Percentiles rank a stretch among this genome's conserved stretches.
These are phyloP conservation scores for Trifolium dubium DNA, from an alignment of 306 rosid genomes.

Conservation along the genomic window DNA sequence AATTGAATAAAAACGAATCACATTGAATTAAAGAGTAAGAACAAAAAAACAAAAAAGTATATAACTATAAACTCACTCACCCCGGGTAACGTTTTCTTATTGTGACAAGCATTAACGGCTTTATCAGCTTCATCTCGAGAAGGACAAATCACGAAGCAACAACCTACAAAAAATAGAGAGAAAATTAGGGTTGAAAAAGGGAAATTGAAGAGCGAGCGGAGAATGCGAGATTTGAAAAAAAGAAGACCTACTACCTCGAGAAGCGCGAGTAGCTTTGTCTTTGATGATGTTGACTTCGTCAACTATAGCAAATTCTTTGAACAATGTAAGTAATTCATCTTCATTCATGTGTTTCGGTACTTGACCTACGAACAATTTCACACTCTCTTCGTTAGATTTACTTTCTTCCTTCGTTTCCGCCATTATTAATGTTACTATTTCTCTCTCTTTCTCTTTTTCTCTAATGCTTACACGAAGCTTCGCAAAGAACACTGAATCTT, in stretches of 20 bases:
- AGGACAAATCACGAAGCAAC: conserved; percentile 92
- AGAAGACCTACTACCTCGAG: conserved; percentile 81
- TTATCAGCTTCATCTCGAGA: conserved; percentile 95
- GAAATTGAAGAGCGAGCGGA: conserved; percentile 11
- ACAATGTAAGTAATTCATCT: conserved; percentile 83
- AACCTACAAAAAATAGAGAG: conserved; percentile 54
- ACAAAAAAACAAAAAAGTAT: background rate
- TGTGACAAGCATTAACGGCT: conserved; percentile 96
- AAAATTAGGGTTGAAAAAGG: conserved; percentile 50
- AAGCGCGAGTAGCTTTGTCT: conserved; percentile 88
- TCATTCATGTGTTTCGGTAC: conserved; percentile 97
- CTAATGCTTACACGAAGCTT: background rate
- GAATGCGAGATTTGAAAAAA: conserved; percentile 30
- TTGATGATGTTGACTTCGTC: conserved; percentile 99
- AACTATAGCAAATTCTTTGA: conserved; percentile 83
- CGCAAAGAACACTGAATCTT: conserved; percentile 6
- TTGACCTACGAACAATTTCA: conserved; percentile 97
- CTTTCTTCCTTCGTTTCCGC: conserved; percentile 91
- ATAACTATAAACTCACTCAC: conserved; percentile 27
- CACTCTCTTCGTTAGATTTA: conserved; percentile 78
- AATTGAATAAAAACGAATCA: conserved; percentile 34
- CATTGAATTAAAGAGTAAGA: background rate
- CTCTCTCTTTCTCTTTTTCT: background rate
- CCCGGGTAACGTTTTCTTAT: conserved; percentile 91
- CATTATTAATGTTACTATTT: conserved; percentile 77